Evolutionary conservation across 2,329 filamentous ascomycete genomes (phyloP).

Genomic region (Nemania serpens): DNA sequence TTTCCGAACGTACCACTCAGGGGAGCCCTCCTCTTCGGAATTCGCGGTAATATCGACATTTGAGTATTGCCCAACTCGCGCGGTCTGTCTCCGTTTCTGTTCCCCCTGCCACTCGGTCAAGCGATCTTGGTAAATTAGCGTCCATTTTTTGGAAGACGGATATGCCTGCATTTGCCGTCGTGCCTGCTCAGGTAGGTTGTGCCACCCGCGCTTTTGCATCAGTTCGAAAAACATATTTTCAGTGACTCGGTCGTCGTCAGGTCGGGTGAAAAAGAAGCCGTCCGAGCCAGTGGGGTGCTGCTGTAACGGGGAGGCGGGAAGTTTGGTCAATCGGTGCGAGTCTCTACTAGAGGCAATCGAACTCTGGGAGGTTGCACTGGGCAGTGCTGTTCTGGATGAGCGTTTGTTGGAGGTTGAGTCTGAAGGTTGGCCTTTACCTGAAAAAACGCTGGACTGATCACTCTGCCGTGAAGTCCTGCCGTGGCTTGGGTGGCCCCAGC

Average conservation of each 20-base stretch:
- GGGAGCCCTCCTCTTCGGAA: slow-evolving; percentile 92
- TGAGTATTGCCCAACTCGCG: slow-evolving; percentile 72
- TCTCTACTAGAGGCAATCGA: slow-evolving; percentile 59
- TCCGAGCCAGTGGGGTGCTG: slow-evolving; percentile 48
- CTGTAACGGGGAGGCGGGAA: slow-evolving; percentile 46
- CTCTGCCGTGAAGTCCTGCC: slow-evolving; percentile 41
- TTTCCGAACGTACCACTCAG: slow-evolving; percentile 97
- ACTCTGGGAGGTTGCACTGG: slow-evolving; percentile 61
- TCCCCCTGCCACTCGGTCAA: slow-evolving; percentile 93
- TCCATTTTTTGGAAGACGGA: slow-evolving; percentile 95
- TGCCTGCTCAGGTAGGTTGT: slow-evolving; percentile 93
- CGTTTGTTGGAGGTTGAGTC: slow-evolving; percentile 47
- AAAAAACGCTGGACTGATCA: slow-evolving; percentile 60
- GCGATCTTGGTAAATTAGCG: slow-evolving; percentile 90
- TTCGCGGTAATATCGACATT: slow-evolving; percentile 72
- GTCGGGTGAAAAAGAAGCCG: slow-evolving; percentile 68
- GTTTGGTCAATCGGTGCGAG: slow-evolving; percentile 62
- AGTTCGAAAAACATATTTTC: slow-evolving; percentile 90
- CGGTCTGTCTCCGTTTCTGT: slow-evolving; percentile 81
- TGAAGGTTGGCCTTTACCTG: slow-evolving; percentile 57
- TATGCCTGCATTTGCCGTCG: slow-evolving; percentile 96
- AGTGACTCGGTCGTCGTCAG: slow-evolving; percentile 79
- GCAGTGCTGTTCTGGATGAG: slow-evolving; percentile 57
- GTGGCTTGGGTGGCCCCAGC: slow-evolving; percentile 33
- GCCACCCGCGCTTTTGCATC: slow-evolving; percentile 98